Conservation (phyloP, 495 filamentous ascomycete genomes). For the Hyaloscypha variabilis region DNA sequence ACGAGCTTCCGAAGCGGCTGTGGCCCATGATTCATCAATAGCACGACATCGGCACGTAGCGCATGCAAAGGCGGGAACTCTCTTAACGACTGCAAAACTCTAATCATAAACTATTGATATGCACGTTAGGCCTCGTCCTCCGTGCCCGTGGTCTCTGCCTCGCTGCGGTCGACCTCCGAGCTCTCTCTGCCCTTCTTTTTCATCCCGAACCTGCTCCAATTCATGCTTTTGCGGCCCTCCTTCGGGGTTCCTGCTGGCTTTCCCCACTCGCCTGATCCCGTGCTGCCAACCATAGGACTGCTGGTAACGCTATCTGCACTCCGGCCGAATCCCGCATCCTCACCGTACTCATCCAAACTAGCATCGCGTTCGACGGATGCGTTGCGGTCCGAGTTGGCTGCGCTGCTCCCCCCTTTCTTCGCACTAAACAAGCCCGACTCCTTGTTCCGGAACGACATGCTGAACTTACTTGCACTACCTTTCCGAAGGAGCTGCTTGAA, state of each 20-base stretch:
- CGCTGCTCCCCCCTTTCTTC: conserved; percentile 27
- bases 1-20: no score
- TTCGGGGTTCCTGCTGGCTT: conserved; percentile 23
- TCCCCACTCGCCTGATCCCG: conserved; percentile 26
- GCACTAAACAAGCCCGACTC: conserved; percentile 39
- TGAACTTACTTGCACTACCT: conserved; percentile 79
- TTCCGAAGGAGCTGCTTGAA: conserved; percentile 78
- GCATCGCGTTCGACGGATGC: conserved; percentile 30
- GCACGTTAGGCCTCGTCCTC: conserved; percentile 27
- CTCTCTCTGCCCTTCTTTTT: conserved; percentile 32
- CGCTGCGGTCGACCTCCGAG: conserved; percentile 31
- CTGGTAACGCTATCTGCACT: conserved; percentile 33
- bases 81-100: neutral
- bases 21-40: neutral
- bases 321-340: conserved; percentile 21
- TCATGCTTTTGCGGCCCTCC: conserved; percentile 32
- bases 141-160: conserved; percentile 26
- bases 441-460: conserved; percentile 65
- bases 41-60: neutral
- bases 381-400: conserved; percentile 30
- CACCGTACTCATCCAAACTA: conserved; percentile 30
- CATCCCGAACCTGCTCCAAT: conserved; percentile 30
- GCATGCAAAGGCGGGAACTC: neutral
- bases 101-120: neutral
- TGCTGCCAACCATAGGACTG: conserved; percentile 31